Base-by-base conservation (phyloP, 306 rosid genomes). In the Castanea mollissima region DNA sequence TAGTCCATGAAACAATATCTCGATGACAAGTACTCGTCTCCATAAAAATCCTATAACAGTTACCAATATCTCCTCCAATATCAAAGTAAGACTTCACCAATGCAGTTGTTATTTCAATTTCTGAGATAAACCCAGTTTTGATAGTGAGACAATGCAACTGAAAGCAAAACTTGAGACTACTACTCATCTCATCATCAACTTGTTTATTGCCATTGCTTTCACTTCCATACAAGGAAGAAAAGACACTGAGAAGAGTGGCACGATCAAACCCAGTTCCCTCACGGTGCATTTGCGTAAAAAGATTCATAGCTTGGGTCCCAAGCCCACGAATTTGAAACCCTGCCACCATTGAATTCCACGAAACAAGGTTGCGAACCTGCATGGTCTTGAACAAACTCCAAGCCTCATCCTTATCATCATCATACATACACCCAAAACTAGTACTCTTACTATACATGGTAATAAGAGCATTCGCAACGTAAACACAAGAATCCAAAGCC, bases 341-440 rank as follows among this genome's bases (percentile, higher is more conserved):
- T 52, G 98, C 87, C 85, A 94, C 85, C 90, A 92, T 88, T 5
- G 98, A 89, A 79, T 94, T 94, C 98, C 98, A 94, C 49, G 98
- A 83, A 78, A 91, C 65, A 73, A 87, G 84, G 86, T 87, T 92
- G 44, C 87, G 82, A 64, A 76, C 76, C 75, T 89, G 87, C 85
- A 89, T 90, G 77, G 83, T 78, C 82, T 84, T 70, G 80, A 94
- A 94, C 78, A 94, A 20, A 21, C 67, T 81, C 98, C 93, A 89
- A 0, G 92, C 93, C 35, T 87, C 92, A 57, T 87, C 89, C 55
- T 20, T 56, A 32, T 83, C 31, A 59, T 60, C 74, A 79, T 80
- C 79, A 81, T 34, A 84, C 64, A 68, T 76, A 35, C 84, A 82
- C 74, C 15, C 13, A 6, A 29, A 72, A 58, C 69, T 76, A 83